phyloP scores from a whole-genome alignment of 331 rosid genomes.

The Ulmus americana region DNA sequence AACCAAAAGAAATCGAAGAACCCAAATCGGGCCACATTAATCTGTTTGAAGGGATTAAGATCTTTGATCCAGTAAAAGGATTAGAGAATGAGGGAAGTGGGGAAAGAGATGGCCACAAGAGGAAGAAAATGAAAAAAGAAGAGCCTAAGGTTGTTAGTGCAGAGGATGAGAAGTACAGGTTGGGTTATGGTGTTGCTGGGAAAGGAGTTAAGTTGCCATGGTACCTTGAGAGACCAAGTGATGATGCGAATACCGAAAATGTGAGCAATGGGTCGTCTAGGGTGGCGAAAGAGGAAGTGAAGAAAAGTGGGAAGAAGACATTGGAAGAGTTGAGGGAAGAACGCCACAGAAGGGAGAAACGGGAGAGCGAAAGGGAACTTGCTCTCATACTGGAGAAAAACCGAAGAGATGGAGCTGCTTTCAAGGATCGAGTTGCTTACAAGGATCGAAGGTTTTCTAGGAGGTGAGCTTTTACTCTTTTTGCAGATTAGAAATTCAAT shows the following conservation, averaged over 20 bases:
- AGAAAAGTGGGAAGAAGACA: slow-evolving; percentile 56
- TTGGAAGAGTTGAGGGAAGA: slow-evolving; percentile 81
- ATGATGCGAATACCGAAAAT: slow-evolving; percentile 22
- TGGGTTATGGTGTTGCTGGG: slow-evolving; percentile 85
- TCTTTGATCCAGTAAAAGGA: slow-evolving; percentile 55
- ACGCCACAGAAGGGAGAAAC: slow-evolving; percentile 65
- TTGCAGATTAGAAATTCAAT: not conserved
- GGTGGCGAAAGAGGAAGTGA: slow-evolving; percentile 31
- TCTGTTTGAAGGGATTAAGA: slow-evolving; percentile 79
- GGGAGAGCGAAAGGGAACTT: slow-evolving; percentile 72
- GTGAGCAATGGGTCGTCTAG: slow-evolving; percentile 19
- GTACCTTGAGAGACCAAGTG: slow-evolving; percentile 57
- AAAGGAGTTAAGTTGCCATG: slow-evolving; percentile 83
- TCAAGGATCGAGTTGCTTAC: slow-evolving; percentile 12
- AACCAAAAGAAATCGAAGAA: slow-evolving; percentile 20
- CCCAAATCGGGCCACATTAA: slow-evolving; percentile 59
- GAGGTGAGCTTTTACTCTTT: slow-evolving; percentile 32
- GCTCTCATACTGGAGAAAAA: slow-evolving; percentile 42
- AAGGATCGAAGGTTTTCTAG: slow-evolving; percentile 31
- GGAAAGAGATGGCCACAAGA: slow-evolving; percentile 34
- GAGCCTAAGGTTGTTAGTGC: slow-evolving; percentile 47
- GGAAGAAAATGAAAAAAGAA: slow-evolving; percentile 71
- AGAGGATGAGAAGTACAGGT: slow-evolving; percentile 80
- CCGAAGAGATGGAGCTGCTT: slow-evolving; percentile 24
- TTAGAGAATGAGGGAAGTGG: slow-evolving; percentile 26